Evolutionary conservation across 2,329 filamentous ascomycete species (phyloP), one percentile per base, ranked within the genome.

Genomic region (Colletotrichum sp.): DNA sequence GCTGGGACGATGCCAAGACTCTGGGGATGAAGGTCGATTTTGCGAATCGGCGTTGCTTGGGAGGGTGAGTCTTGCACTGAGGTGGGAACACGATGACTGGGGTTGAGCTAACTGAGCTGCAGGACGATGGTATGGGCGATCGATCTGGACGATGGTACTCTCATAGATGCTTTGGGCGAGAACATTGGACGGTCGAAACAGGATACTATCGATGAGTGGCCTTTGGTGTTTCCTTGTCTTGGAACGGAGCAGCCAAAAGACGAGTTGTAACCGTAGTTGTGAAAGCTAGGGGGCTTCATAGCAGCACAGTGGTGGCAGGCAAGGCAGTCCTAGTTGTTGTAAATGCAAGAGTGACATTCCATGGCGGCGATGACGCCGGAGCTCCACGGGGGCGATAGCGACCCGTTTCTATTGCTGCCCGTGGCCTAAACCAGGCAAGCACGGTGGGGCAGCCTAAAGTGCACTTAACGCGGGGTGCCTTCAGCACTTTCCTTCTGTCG

Each of bases 1-100:
- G 79, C 1, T 85, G 79, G 67, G 83, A 85, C 59, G 82, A 84
- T 63, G 79, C 72, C 26, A 64, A 72, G 28, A 69, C 73, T 13
- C 24, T 72, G 21, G 36, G 52, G 32, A 16, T 76, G 69, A 67
- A 76, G 69, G 57, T 64, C 6, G 67, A 84, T n/a, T 80, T 75
- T 65, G 81, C 80, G 3, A 49, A 49, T 49, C 39, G 39, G 39
- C 39, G 39, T 49, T 49, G 39, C 9, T 49, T 49, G 18, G 39
- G 39, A 49, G 39, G 39, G 39, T 49, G 6, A 49, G 39, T 49
- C 39, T 49, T 12, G 18, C 39, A 7, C 4, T 49, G 18, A n/a
- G 18, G 18, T 10, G 5, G 18, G 2, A n/a, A 49, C 18, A 49
- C 18, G 18, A 12, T n/a, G 39, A n/a, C 18, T 21, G 39, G 39